Conservation (phyloP, 2,329 filamentous ascomycete species). For the Pseudonectria foliicola region DNA sequence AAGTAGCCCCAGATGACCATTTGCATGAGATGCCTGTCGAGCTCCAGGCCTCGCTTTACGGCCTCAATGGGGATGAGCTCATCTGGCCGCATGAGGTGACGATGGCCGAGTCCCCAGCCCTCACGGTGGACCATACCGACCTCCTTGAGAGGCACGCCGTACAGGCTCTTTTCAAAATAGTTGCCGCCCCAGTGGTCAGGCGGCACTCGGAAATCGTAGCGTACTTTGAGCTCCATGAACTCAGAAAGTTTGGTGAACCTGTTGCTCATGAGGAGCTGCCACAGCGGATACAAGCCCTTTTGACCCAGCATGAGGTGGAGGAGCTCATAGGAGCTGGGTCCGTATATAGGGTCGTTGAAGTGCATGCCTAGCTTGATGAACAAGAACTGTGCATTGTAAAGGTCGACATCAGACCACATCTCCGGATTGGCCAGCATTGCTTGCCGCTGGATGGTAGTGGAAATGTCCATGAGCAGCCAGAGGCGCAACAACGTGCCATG, state of each 20-base stretch:
- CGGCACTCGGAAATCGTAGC: slow-evolving; percentile 46
- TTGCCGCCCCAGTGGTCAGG: slow-evolving; percentile 20
- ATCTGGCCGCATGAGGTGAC: slow-evolving; percentile 48
- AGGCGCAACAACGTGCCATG: slow-evolving; percentile 51
- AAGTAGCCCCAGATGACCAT: slow-evolving; percentile 60
- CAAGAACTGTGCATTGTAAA: slow-evolving; percentile 58
- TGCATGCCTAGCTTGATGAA: slow-evolving; percentile 65
- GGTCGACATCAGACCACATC: slow-evolving; percentile 52
- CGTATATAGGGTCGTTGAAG: slow-evolving; percentile 56
- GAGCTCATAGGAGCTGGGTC: slow-evolving; percentile 42
- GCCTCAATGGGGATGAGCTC: slow-evolving; percentile 52
- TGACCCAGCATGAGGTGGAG: slow-evolving; percentile 55
- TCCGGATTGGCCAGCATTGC: slow-evolving; percentile 43
- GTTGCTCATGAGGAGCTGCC: slow-evolving; percentile 51
- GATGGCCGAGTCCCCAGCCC: slow-evolving; percentile 44
- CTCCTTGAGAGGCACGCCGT: slow-evolving; percentile 44
- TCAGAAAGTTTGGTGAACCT: slow-evolving; percentile 43
- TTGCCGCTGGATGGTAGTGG: slow-evolving; percentile 48
- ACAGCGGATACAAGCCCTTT: slow-evolving; percentile 47
- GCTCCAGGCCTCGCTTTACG: slow-evolving; percentile 40
- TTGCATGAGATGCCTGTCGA: slow-evolving; percentile 46
- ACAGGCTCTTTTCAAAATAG: slow-evolving; percentile 25
- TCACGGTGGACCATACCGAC: slow-evolving; percentile 49
- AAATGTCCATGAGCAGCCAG: slow-evolving; percentile 66
- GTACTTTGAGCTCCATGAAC: slow-evolving; percentile 48